Evolutionary conservation across 495 filamentous ascomycete species (phyloP), one percentile per base, ranked within the genome.

Genomic region (Endocarpon pusillum): DNA sequence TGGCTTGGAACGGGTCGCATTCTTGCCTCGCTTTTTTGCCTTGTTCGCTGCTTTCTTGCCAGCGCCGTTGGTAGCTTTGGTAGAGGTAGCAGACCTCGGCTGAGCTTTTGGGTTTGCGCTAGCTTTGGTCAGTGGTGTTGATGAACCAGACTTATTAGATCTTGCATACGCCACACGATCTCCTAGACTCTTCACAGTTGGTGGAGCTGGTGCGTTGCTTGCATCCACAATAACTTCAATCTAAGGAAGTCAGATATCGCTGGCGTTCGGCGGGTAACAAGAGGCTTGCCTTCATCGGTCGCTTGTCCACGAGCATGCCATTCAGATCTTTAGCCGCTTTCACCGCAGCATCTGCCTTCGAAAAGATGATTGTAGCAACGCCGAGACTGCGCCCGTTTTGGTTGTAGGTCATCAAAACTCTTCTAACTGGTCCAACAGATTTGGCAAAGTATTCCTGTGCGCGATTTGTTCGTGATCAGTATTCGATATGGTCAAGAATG

Each of bases 361-460:
- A 58, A 61, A 96, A 97, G 39, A 73, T 62, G 42, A 86, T 73
- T 5, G 74, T 78, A 32, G 84, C 82, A 43, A 85, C 75, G 35
- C 89, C 89, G 53, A 84, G 81, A 67, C 86, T 94, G 20, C 67
- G 67, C 32, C 89, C 86, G 48, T 82, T 83, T 27, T 86, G 81
- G 47, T 86, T 87, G 56, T 96, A 96, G 21, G 80, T 83, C 46
- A 97, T 66, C 49, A 81, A 71, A 32, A 81, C 80, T 55, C 67
- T 72, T 67, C 84, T 94, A 55, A 94, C 78, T 33, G 81, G 75
- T 28, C 87, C 91, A 60, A 91, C 69, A 47, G 80, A 76, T 53
- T 81, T 78, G 48, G 62, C 54, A 60, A 97, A 94, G 58, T 94
- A 97, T 62, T 96, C 89, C 89, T 97, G 87, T 61, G 61, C 44